These are phyloP conservation scores for Hemileia vastatrix DNA, from an alignment of 1,284 basidiomycete species.

Conservation along the genomic window DNA sequence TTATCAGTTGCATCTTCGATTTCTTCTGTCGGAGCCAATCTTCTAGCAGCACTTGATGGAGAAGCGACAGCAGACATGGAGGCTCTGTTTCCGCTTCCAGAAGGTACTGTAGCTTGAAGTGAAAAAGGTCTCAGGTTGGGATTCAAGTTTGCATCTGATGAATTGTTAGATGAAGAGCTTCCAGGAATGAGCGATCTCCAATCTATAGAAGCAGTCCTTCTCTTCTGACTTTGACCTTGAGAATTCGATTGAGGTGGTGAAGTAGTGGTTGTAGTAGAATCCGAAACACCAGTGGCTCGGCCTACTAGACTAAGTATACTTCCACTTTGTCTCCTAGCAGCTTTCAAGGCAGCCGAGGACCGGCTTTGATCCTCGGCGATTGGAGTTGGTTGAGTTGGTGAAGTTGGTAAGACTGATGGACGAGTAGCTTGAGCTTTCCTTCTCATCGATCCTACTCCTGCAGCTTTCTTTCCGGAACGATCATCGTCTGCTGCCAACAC, in stretches of 20 bases:
- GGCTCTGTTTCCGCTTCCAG: neutral
- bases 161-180: neutral
- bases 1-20: slow-evolving; percentile 32
- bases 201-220: neutral
- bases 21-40: slow-evolving; percentile 30
- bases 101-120: neutral
- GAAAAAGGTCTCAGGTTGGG: slow-evolving; percentile 1
- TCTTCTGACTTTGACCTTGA: too few species aligned
- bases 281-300: neutral
- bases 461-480: too few species aligned
- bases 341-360: neutral
- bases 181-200: neutral
- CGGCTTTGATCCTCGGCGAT: neutral
- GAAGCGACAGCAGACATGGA: neutral
- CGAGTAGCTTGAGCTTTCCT: neutral
- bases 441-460: neutral
- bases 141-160: neutral
- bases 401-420: neutral
- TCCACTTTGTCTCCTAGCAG: neutral
- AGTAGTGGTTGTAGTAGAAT: too few species aligned
- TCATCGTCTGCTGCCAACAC: slow-evolving; percentile 80
- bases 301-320: neutral
- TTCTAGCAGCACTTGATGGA: slow-evolving; percentile 17
- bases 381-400: neutral
- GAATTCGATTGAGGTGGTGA: too few species aligned